Evolutionary conservation across 2,329 filamentous ascomycete genomes (phyloP).

Genomic region (Pyrenophora seminiperda): DNA sequence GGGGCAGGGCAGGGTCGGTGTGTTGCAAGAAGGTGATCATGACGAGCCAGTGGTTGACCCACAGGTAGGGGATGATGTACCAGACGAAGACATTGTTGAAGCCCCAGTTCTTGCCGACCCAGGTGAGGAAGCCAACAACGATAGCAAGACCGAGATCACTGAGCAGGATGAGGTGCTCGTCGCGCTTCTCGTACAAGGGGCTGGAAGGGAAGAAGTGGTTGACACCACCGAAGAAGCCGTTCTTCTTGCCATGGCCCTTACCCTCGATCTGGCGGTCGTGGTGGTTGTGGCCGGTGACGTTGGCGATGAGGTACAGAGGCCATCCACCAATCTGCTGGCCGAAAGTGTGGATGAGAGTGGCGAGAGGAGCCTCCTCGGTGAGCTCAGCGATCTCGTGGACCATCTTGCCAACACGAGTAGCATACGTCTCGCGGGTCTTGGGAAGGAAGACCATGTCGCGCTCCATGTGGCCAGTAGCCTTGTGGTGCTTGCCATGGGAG

Average conservation of each 20-base stretch:
- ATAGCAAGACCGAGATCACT: conserved; percentile 79
- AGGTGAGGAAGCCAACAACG: conserved; percentile 65
- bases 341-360: conserved; percentile 74
- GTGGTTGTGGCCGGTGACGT: conserved; percentile 95
- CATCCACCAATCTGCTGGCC: conserved; percentile 89
- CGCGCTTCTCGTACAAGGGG: conserved; percentile 89
- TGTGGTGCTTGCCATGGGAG: conserved; percentile 99
- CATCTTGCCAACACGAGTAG: conserved; percentile 72
- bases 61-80: conserved; percentile 94
- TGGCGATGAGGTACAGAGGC: conserved; percentile 88
- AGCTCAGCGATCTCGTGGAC: conserved; percentile 85
- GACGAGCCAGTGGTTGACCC: conserved; percentile 99
- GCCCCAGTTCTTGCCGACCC: conserved; percentile 77
- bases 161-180: conserved; percentile 82
- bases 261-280: conserved; percentile 91
- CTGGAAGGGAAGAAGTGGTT: conserved; percentile 93
- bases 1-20: conserved; percentile 90
- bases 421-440: conserved; percentile 82
- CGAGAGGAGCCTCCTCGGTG: conserved; percentile 90
- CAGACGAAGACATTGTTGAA: conserved; percentile 87
- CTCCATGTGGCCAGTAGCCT: conserved; percentile 95
- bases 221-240: conserved; percentile 78
- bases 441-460: conserved; percentile 99
- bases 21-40: conserved; percentile 98
- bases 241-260: conserved; percentile 88